Conservation (phyloP, 2,329 filamentous ascomycete species). For the Sclerotinia trifoliorum region DNA sequence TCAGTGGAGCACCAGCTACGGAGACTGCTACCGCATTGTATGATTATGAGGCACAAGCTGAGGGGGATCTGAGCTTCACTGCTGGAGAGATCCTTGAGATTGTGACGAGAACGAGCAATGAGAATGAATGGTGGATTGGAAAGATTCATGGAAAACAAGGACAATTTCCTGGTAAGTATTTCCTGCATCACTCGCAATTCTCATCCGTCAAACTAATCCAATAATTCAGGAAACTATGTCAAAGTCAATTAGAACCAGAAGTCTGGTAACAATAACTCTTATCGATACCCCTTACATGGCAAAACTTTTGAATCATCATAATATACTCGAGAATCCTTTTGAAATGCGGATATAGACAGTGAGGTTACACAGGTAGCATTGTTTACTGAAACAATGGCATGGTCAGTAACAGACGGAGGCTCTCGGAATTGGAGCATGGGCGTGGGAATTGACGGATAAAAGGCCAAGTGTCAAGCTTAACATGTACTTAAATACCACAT, state of each 20-base stretch:
- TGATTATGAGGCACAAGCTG: constrained; percentile 93
- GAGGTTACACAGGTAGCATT: background rate
- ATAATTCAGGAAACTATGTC: constrained; percentile 50
- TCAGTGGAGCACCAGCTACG: constrained; percentile 62
- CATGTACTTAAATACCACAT: constrained; percentile 19
- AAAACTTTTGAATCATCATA: constrained; percentile 16
- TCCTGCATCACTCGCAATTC: background rate
- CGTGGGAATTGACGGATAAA: constrained; percentile 4
- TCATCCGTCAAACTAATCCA: constrained; percentile 25
- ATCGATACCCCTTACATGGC: constrained; percentile 14
- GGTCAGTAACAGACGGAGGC: background rate
- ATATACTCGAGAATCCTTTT: constrained; percentile 1
- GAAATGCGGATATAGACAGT: background rate
- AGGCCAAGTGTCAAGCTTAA: background rate
- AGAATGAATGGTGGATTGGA: constrained; percentile 97
- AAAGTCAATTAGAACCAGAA: constrained; percentile 40
- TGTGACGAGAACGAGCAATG: constrained; percentile 74
- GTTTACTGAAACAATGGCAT: background rate
- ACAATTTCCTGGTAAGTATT: constrained; percentile 82
- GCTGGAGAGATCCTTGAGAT: constrained; percentile 92
- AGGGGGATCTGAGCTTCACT: constrained; percentile 87
- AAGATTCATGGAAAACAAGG: constrained; percentile 76
- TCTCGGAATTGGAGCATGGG: background rate
- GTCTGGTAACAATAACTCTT: background rate
- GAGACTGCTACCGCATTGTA: constrained; percentile 91